These are phyloP conservation scores for Penicillium olsonii DNA, from an alignment of 2,329 filamentous ascomycete species.

Conservation along the genomic window DNA sequence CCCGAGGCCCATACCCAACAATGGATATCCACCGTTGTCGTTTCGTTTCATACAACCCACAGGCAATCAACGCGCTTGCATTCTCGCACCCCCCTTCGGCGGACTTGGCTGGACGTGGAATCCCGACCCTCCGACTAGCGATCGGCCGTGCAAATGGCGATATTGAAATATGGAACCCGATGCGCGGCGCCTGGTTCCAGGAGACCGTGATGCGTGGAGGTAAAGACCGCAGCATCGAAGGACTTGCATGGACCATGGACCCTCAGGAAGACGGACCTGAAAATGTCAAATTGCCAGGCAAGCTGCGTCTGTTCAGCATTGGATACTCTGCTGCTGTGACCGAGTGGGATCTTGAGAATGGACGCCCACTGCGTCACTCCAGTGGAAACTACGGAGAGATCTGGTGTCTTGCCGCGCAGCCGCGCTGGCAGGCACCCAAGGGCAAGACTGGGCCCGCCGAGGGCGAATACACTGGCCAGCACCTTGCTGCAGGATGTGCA, in stretches of 20 bases:
- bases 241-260: conserved; percentile 87
- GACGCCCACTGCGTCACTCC: conserved; percentile 75
- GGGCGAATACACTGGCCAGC: conserved; percentile 52
- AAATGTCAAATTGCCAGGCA: conserved; percentile 64
- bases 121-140: conserved; percentile 72
- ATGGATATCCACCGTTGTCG: conserved; percentile 98
- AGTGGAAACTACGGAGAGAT: conserved; percentile 94
- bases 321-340: conserved; percentile 90
- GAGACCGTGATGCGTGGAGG: conserved; percentile 83
- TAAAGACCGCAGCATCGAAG: conserved; percentile 83
- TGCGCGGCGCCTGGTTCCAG: conserved; percentile 80
- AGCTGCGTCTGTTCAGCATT: conserved; percentile 89
- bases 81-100: conserved; percentile 74
- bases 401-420: conserved; percentile 93
- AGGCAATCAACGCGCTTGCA: conserved; percentile 89
- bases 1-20: conserved; percentile 19
- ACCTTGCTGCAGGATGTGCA: conserved; percentile 84
- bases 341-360: conserved; percentile 88
- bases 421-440: conserved; percentile 51
- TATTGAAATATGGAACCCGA: conserved; percentile 96
- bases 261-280: conserved; percentile 65
- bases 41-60: conserved; percentile 89
- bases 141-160: conserved; percentile 92
- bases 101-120: conserved; percentile 48
- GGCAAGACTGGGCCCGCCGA: conserved; percentile 41